Conservation (phyloP, 257 asterid species). For the Salvia splendens region DNA sequence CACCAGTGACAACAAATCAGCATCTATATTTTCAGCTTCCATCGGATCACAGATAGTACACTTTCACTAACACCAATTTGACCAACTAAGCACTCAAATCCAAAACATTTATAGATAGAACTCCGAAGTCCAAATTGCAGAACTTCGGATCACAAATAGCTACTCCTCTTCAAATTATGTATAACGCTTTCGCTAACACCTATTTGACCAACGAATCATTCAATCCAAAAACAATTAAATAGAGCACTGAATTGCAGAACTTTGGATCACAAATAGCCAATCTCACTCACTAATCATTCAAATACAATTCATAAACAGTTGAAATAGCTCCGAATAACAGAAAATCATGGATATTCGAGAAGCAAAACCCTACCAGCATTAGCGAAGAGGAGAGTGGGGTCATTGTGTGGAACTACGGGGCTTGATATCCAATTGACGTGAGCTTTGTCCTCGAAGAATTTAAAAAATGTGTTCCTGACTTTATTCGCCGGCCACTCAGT, state of each 20-base stretch:
- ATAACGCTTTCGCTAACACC: no score
- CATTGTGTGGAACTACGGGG: slow-evolving; percentile 92
- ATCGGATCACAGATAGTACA: neutral
- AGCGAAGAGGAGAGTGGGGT: slow-evolving; percentile 90
- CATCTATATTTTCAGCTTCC: neutral
- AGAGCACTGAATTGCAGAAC: no score
- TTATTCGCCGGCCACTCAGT: slow-evolving; percentile 76
- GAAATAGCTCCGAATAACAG: neutral
- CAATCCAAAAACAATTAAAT: no score
- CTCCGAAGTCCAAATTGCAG: no score
- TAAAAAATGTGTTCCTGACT: slow-evolving; percentile 62
- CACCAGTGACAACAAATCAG: slow-evolving; percentile 17
- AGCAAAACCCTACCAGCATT: slow-evolving; percentile 60
- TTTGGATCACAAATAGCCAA: no score
- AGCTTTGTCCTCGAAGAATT: slow-evolving; percentile 61
- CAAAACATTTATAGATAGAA: no score
- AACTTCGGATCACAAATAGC: no score
- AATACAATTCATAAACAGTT: slow-evolving; percentile 1
- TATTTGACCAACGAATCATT: no score
- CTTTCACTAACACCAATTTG: neutral
- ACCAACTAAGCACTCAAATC: neutral
- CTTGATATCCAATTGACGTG: slow-evolving; percentile 76
- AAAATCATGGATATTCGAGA: neutral
- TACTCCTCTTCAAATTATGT: no score
- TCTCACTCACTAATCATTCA: neutral